phyloP scores from a whole-genome alignment of 179 eudicot genomes.

The Beta lomatogona region DNA sequence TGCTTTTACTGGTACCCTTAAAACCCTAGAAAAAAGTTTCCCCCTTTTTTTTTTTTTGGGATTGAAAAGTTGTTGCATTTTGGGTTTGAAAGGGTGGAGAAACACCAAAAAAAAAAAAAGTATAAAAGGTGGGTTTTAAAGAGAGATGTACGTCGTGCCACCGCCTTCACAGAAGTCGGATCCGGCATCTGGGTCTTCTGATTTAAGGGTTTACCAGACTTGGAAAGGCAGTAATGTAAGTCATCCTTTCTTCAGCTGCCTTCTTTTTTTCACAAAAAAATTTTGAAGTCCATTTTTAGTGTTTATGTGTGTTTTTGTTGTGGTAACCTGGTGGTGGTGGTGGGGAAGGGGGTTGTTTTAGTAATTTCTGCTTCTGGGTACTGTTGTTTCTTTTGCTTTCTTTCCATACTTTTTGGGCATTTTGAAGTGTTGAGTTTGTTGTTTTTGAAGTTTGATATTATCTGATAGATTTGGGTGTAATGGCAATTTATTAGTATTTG shows the following conservation, averaged over 20 bases:
- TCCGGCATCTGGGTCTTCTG: constrained; percentile 58
- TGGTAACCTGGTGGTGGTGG: too few relatives aligned
- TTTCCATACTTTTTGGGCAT: not conserved
- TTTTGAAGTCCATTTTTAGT: too few relatives aligned
- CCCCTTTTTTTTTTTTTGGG: constrained; percentile 25
- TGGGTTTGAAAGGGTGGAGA: not conserved
- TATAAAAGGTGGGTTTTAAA: constrained; percentile 14
- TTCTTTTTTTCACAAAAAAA: not conserved
- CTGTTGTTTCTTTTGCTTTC: not conserved
- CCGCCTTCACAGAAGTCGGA: constrained; percentile 77
- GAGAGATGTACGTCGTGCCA: constrained; percentile 79
- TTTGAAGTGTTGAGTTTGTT: constrained; percentile 7
- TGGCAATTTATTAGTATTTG: not conserved
- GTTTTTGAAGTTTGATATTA: constrained; percentile 4
- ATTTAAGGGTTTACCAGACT: constrained; percentile 66
- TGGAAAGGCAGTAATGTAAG: constrained; percentile 98
- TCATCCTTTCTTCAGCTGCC: not conserved
- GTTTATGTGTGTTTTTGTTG: too few relatives aligned
- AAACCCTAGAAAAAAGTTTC: constrained; percentile 29
- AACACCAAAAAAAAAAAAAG: not conserved
- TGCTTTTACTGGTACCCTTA: constrained; percentile 1
- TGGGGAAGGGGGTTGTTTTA: not conserved
- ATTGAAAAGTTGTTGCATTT: constrained; percentile 17
- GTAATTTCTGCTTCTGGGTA: constrained; percentile 2
- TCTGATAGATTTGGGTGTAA: constrained; percentile 22